These are phyloP conservation scores for Paraglomus occultum DNA, from an alignment of 192 early-diverging fungal genomes.

Conservation along the genomic window DNA sequence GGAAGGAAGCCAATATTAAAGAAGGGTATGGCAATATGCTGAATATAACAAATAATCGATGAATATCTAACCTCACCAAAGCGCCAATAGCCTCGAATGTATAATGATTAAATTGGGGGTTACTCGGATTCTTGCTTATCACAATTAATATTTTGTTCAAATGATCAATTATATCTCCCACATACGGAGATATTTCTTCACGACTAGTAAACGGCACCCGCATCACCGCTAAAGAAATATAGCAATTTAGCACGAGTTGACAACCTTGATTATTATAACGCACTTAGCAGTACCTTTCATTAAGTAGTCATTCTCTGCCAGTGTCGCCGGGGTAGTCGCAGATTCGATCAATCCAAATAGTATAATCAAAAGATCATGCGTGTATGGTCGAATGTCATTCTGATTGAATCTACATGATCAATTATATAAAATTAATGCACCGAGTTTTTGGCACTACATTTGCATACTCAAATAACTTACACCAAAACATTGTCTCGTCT, in stretches of 20 bases:
- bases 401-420: slow-evolving; percentile 55
- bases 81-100: slow-evolving; percentile 91
- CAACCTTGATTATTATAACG: background rate
- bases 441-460: background rate
- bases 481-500: slow-evolving; percentile 47
- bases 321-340: slow-evolving; percentile 80
- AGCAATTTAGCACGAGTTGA: background rate
- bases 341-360: slow-evolving; percentile 77
- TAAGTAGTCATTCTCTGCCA: slow-evolving; percentile 95
- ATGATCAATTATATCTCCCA: slow-evolving; percentile 67
- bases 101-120: slow-evolving; percentile 98
- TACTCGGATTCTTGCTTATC: slow-evolving; percentile 93
- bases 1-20: background rate
- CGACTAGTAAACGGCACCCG: slow-evolving; percentile 78
- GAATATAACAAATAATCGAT: background rate
- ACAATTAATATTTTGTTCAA: slow-evolving; percentile 76
- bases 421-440: background rate
- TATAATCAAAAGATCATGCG: slow-evolving; percentile 64
- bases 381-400: slow-evolving; percentile 67
- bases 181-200: slow-evolving; percentile 70
- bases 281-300: slow-evolving; percentile 70
- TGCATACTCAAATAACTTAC: slow-evolving; percentile 36
- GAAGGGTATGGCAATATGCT: background rate
- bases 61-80: slow-evolving; percentile 59
- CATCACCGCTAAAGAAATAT: slow-evolving; percentile 61